phyloP scores from a whole-genome alignment of 2,329 filamentous ascomycete genomes.

The Cercospora berteroae region DNA sequence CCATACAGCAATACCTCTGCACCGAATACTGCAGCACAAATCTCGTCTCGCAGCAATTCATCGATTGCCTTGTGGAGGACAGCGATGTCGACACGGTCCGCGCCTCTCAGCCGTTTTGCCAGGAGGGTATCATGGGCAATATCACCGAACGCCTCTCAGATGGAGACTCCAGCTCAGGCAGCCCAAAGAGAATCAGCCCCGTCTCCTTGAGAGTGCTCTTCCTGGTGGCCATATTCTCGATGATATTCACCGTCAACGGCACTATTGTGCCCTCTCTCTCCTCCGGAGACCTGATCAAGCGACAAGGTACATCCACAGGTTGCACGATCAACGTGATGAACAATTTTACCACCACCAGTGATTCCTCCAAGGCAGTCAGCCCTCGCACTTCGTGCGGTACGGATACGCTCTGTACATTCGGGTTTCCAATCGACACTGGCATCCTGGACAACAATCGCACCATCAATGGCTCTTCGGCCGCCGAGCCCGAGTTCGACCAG shows the following conservation, averaged over 20 bases:
- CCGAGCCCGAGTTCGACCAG: conserved; percentile 16
- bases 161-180: neutral
- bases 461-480: conserved; percentile 19
- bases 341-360: neutral
- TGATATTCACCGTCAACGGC: neutral
- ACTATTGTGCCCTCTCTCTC: neutral
- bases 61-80: neutral
- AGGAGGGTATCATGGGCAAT: neutral
- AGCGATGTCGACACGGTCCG: neutral
- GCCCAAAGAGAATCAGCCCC: neutral
- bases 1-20: neutral
- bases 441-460: conserved; percentile 20
- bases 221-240: neutral
- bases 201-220: neutral
- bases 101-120: neutral
- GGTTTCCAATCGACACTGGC: neutral
- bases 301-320: neutral
- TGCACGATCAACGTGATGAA: neutral
- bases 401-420: neutral
- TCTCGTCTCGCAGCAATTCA: neutral
- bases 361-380: neutral
- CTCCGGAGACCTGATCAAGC: neutral
- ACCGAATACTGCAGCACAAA: neutral
- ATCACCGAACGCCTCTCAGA: neutral
- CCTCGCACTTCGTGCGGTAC: neutral